Evolutionary conservation across 768 basidiomycete genomes (phyloP).

Genomic region (Lanmaoa pseudosensibilis): DNA sequence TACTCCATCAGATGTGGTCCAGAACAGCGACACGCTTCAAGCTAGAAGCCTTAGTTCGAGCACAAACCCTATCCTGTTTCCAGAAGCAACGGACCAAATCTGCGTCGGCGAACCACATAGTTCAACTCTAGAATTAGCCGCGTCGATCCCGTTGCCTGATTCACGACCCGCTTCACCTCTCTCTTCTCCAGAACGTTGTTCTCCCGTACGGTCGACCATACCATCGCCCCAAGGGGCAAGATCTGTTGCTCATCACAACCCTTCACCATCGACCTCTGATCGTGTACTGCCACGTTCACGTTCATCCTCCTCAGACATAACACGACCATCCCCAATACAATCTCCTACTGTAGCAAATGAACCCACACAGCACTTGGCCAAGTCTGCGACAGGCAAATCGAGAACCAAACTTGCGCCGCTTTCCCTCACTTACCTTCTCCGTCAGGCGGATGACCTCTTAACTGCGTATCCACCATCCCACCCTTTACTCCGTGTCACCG

Average conservation of each 20-base stretch:
- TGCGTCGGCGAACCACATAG: no score
- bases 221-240: neutral
- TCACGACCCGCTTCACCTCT: constrained; percentile 20
- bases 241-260: neutral
- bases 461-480: constrained; percentile 59
- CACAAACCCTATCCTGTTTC: neutral
- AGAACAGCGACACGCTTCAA: neutral
- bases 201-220: neutral
- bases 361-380: constrained; percentile 3
- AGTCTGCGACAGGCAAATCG: constrained; percentile 5
- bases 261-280: neutral
- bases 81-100: neutral
- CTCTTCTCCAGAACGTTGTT: neutral
- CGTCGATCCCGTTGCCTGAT: constrained; percentile 20
- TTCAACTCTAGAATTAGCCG: constrained; percentile 13
- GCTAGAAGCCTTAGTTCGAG: neutral
- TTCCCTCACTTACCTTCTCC: constrained; percentile 52
- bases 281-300: neutral
- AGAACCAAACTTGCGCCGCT: constrained; percentile 30
- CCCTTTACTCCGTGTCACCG: constrained; percentile 48
- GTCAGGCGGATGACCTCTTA: constrained; percentile 58
- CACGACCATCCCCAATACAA: neutral
- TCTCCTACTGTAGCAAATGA: neutral
- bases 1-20: neutral
- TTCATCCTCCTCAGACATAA: constrained; percentile 5